Base-by-base conservation (phyloP, 495 filamentous ascomycete species). In the Melanomma pulvis-pyrius region DNA sequence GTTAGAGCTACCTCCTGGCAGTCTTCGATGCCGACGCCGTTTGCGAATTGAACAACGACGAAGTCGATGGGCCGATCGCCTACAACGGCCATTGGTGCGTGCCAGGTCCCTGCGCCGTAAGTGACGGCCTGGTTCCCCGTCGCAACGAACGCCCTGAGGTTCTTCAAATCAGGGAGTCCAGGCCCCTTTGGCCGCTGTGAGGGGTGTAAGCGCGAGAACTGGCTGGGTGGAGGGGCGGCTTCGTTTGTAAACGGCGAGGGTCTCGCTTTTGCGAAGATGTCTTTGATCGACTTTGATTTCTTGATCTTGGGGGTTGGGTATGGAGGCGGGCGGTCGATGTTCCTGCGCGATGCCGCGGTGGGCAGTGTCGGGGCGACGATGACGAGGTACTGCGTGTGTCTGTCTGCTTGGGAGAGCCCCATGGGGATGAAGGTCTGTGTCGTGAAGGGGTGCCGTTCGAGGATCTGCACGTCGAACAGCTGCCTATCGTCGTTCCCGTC, bases 361-460 rank as follows among this genome's bases (percentile, higher is more conserved):
- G 76, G 73, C 2, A 81, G 71, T 2, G 79, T 90, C 0, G 92
- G 94, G 17, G 96, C 94, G 24, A 98, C 94, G 54, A 97, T 86
- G 52, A 98, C 91, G n/a, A 98, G 82, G 71, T 89, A 96, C 21
- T 81, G 77, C 34, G 82, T 78, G 11, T 63, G 61, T 13, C 44
- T 39, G 24, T 79, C 69, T 1, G 64, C 32, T 0, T 28, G 68
- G 25, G 80, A 78, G 12, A 90, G 74, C 59, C 86, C 87, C 19
- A 97, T 79, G 0, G 94, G 94, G 41, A 91, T 84, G 76, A 98
- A 98, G 0, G 92, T 96, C 75, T 98, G 94, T 25, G 90, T 88
- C 19, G 94, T 97, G 78, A 85, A 97, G 0, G 94, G 96, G 74
- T 98, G 94, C 24, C 96, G 87, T 75, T 98, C 94, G 44, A 98